Base-by-base conservation (phyloP, 73 alveolate species). In the Paramecium tetraurelia region DNA sequence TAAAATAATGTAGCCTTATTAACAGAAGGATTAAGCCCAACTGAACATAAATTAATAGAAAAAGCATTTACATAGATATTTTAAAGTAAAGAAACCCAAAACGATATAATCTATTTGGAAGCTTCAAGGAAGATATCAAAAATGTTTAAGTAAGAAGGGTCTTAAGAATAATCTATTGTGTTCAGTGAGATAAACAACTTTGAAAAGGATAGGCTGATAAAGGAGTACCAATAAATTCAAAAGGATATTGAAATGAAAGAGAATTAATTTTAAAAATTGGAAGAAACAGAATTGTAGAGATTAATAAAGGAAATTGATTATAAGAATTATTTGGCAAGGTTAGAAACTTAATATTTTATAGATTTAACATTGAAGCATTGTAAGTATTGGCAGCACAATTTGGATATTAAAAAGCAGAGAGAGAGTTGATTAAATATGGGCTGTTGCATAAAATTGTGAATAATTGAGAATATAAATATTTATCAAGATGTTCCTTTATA, bases 351-450 rank as follows among this genome's bases (percentile, higher is more conserved):
- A 21, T 20, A 41, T 76, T 33, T 41, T 12, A 38, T 76, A 76
- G 89, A 76, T 76, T 76, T 41, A 76, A 76, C n/a, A 58, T 76
- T 9, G 89, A 76, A 36, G 89, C 89, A 36, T 76, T 76, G 16
- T 5, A 76, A 76, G 70, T 76, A 29, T 40, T 76, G 24, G 89
- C 71, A 40, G 72, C 89, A 31, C 40, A 33, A 21, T 76, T 76
- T 36, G 89, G 89, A 35, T 76, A 76, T 76, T 11, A 14, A 18
- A 76, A 68, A 21, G 89, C 71, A 21, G 89, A 76, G 22, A 76
- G 89, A 76, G 89, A 76, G 22, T 41, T 76, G 33, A 76, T 76
- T 8, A 76, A 76, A 76, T 40, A 76, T 35, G 89, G 89, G 4
- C 1, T 76, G 72, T 33, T 76, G 9, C 85, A 70, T 12, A 70